Conservation (phyloP, 495 filamentous ascomycete species). For the Penicillium taxi region DNA sequence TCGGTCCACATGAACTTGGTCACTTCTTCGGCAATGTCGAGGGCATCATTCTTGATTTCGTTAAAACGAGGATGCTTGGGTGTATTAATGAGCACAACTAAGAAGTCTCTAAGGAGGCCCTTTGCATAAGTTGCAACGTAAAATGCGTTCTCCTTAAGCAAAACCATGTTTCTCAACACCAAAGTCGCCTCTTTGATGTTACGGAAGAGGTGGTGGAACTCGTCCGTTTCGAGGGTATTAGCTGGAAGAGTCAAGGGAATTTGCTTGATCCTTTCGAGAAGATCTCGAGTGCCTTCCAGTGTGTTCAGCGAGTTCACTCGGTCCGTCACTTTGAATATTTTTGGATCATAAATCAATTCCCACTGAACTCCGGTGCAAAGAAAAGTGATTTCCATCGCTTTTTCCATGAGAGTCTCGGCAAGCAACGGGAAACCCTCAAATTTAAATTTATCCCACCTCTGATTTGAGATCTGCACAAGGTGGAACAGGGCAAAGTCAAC, state of each 20-base stretch:
- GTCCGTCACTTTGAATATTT: constrained; percentile 39
- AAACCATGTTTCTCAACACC: constrained; percentile 86
- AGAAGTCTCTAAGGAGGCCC: constrained; percentile 61
- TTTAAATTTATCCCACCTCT: constrained; percentile 89
- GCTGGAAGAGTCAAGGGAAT: constrained; percentile 48
- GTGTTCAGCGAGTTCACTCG: constrained; percentile 63
- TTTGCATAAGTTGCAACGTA: constrained; percentile 67
- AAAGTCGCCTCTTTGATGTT: constrained; percentile 80
- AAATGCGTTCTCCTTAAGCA: constrained; percentile 78
- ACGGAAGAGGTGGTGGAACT: constrained; percentile 61
- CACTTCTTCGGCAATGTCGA: constrained; percentile 89
- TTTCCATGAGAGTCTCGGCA: constrained; percentile 80
- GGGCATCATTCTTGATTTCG: constrained; percentile 83
- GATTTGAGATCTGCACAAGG: constrained; percentile 89
- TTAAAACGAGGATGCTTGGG: constrained; percentile 65
- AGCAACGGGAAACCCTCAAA: constrained; percentile 88
- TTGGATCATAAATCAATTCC: constrained; percentile 61
- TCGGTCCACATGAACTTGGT: constrained; percentile 69
- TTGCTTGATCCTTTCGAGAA: constrained; percentile 57
- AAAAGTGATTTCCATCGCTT: constrained; percentile 62
- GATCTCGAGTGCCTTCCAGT: constrained; percentile 59
- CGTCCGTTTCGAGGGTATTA: constrained; percentile 68
- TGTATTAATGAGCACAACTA: constrained; percentile 72
- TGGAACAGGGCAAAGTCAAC: constrained; percentile 86
- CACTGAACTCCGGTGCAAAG: constrained; percentile 78